phyloP scores from a whole-genome alignment of 306 rosid genomes.

The Echinosophora koreensis region DNA sequence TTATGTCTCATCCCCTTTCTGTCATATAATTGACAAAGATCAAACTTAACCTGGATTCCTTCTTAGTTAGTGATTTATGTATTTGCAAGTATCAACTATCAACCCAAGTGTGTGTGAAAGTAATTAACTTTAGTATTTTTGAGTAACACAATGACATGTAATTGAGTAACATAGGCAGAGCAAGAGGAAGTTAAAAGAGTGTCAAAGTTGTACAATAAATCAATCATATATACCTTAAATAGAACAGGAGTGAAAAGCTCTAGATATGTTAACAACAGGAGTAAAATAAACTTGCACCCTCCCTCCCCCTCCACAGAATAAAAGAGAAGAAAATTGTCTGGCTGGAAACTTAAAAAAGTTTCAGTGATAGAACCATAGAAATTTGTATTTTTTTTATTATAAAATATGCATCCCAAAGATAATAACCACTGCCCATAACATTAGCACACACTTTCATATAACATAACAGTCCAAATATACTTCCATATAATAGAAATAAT shows the following conservation, averaged over 20 bases:
- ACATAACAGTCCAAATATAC: too few relatives aligned
- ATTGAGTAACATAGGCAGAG: background rate
- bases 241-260: slow-evolving; percentile 4
- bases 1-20: background rate
- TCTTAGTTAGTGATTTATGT: background rate
- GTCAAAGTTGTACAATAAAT: too few relatives aligned
- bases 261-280: background rate
- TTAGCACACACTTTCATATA: too few relatives aligned
- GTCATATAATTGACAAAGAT: background rate
- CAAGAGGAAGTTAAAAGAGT: background rate
- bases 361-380: background rate
- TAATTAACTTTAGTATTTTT: background rate
- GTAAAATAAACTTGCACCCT: background rate
- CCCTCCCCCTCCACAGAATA: background rate
- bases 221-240: too few relatives aligned
- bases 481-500: too few relatives aligned
- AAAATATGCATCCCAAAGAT: background rate
- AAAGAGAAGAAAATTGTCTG: background rate
- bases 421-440: too few relatives aligned
- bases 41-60: background rate
- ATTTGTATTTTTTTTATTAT: too few relatives aligned
- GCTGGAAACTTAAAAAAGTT: background rate
- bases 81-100: background rate
- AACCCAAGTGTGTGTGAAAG: slow-evolving; percentile 19
- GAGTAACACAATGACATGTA: background rate